phyloP scores from a whole-genome alignment of 2,329 filamentous ascomycete genomes.

The Chaetomiaceae sp. region DNA sequence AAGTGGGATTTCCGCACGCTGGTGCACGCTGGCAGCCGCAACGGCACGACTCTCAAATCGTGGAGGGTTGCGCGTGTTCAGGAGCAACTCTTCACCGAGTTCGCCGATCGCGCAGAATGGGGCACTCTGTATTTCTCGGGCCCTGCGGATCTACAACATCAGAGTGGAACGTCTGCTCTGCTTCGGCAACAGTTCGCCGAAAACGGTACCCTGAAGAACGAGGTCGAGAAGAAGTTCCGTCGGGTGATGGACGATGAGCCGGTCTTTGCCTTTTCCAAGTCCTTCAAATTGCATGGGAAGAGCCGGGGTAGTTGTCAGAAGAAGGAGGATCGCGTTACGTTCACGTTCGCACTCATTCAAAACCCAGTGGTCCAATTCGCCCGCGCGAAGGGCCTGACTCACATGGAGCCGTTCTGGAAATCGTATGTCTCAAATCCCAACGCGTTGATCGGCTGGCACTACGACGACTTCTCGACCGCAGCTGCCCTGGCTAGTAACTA shows the following conservation, averaged over 20 bases:
- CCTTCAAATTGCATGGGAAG: conserved; percentile 43
- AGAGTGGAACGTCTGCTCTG: conserved; percentile 61
- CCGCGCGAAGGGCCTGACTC: conserved; percentile 65
- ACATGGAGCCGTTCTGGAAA: conserved; percentile 74
- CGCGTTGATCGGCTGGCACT: conserved; percentile 68
- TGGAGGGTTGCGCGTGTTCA: conserved; percentile 56
- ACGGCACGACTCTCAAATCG: conserved; percentile 48
- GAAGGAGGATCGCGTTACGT: conserved; percentile 53
- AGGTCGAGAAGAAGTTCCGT: conserved; percentile 60
- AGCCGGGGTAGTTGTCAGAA: conserved; percentile 26
- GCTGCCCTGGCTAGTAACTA: conserved; percentile 63
- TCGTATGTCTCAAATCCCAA: conserved; percentile 62
- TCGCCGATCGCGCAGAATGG: conserved; percentile 73
- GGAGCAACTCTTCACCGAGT: conserved; percentile 69
- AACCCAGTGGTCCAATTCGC: conserved; percentile 76
- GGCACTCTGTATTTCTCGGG: conserved; percentile 72
- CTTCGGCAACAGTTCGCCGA: conserved; percentile 65
- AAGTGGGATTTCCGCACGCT: conserved; percentile 57
- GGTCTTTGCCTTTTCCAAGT: conserved; percentile 71
- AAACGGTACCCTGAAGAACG: conserved; percentile 59
- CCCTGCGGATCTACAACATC: conserved; percentile 59
- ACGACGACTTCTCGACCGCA: conserved; percentile 63
- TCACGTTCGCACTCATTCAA: conserved; percentile 72
- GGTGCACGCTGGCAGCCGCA: conserved; percentile 26
- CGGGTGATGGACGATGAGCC: conserved; percentile 71